A percentile compares a stretch with the other conserved stretches of the same genome.
phyloP scores from a whole-genome alignment of 2,329 filamentous ascomycete genomes.

The Ophiostoma ulmi region DNA sequence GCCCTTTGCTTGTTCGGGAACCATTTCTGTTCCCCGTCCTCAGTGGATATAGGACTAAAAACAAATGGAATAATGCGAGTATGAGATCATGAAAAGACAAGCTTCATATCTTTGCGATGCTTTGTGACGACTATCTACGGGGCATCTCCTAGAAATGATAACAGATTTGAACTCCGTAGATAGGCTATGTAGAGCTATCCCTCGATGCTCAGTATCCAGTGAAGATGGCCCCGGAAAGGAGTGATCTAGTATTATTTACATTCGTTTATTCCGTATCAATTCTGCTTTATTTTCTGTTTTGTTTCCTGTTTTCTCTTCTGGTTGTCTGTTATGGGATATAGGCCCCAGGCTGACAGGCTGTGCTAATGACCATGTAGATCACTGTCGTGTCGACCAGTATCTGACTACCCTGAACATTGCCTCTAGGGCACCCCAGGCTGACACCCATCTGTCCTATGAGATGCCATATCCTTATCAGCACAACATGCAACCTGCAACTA shows the following conservation, averaged over 20 bases:
- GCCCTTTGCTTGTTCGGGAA: not conserved
- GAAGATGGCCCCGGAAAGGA: not conserved
- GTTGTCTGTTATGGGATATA: too few relatives aligned
- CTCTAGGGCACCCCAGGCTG: not conserved
- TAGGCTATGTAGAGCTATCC: not conserved
- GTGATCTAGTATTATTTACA: not conserved
- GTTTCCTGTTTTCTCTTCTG: too few relatives aligned
- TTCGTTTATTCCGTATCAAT: too few relatives aligned
- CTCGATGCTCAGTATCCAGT: not conserved
- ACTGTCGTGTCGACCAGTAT: not conserved
- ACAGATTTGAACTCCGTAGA: not conserved
- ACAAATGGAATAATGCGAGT: not conserved
- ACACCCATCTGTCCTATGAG: conserved; percentile 1
- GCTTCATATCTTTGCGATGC: not conserved
- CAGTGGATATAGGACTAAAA: not conserved
- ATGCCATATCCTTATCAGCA: not conserved
- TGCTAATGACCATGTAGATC: not conserved
- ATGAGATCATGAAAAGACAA: not conserved
- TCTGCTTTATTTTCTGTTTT: not conserved
- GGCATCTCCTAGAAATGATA: not conserved
- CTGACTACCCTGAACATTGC: not conserved
- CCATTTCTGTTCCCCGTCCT: not conserved
- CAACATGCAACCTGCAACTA: not conserved
- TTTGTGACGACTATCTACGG: not conserved
- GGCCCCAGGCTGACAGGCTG: not conserved